Percentiles rank a stretch among this genome's conserved stretches.
These are phyloP conservation scores for Phytophthora sp. DNA, from an alignment of 352 stramenopile genomes.

Conservation along the genomic window DNA sequence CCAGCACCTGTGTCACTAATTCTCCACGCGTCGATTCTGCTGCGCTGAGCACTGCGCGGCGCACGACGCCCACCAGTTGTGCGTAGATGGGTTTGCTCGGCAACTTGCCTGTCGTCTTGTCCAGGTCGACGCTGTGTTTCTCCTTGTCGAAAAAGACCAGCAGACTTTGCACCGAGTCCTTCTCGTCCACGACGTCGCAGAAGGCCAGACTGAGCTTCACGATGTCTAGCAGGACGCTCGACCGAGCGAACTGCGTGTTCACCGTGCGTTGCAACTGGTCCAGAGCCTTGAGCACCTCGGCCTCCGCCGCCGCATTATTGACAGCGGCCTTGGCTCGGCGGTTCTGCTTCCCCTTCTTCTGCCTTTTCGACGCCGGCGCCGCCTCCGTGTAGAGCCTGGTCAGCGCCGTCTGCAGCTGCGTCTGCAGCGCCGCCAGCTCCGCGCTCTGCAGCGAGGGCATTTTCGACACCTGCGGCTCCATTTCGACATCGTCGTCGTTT, in stretches of 20 bases:
- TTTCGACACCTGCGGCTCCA: neutral
- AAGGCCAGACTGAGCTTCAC: conserved; percentile 52
- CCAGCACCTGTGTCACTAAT: conserved; percentile 46
- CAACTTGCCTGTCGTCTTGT: conserved; percentile 43
- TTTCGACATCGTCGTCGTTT: conserved; percentile 13
- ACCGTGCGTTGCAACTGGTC: conserved; percentile 46
- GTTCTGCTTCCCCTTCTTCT: conserved; percentile 69
- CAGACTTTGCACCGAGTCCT: conserved; percentile 41
- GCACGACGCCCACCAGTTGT: conserved; percentile 47
- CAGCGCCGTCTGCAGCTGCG: conserved; percentile 42
- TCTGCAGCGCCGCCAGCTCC: conserved; percentile 51
- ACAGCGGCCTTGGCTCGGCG: conserved; percentile 22
- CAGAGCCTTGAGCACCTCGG: conserved; percentile 41
- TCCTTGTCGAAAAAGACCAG: conserved; percentile 20
- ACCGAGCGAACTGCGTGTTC: conserved; percentile 33
- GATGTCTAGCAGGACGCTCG: conserved; percentile 42
- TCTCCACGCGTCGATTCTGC: conserved; percentile 17
- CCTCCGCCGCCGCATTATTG: conserved; percentile 5
- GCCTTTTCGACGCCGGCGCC: conserved; percentile 51
- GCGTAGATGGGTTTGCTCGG: conserved; percentile 51
- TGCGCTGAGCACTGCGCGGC: conserved; percentile 41
- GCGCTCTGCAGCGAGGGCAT: conserved; percentile 31
- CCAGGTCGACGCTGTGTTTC: conserved; percentile 30
- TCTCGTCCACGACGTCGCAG: conserved; percentile 43
- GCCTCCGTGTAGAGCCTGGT: conserved; percentile 38